phyloP scores from a whole-genome alignment of 2,329 filamentous ascomycete genomes.

The Pseudogymnoascus sp. region DNA sequence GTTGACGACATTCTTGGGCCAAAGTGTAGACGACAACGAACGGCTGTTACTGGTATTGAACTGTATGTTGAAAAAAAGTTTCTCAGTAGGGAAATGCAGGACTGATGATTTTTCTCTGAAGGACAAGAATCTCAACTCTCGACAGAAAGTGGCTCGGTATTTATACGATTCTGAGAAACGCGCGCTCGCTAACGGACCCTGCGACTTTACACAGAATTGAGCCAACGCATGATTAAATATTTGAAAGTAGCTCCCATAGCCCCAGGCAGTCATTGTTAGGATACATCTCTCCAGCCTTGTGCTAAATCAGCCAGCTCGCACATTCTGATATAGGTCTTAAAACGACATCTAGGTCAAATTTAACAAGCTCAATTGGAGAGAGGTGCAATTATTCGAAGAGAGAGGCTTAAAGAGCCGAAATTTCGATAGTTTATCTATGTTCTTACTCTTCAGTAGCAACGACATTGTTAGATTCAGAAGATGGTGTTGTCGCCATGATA shows the following conservation, averaged over 20 bases:
- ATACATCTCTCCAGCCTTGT: not conserved
- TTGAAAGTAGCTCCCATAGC: not conserved
- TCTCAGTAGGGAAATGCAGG: not conserved
- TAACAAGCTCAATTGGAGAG: not conserved
- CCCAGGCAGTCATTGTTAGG: not conserved
- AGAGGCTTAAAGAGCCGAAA: not conserved
- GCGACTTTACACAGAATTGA: not conserved
- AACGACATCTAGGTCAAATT: not conserved
- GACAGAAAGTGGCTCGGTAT: not conserved
- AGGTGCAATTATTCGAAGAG: not conserved
- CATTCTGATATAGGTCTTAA: not conserved
- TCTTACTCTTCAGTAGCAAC: not conserved
- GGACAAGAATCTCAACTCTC: not conserved
- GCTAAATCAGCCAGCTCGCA: not conserved
- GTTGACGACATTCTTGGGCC: not conserved
- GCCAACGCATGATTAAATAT: not conserved
- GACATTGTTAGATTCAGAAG: not conserved
- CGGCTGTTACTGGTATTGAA: not conserved
- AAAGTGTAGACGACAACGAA: not conserved
- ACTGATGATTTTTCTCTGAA: not conserved
- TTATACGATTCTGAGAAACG: not conserved
- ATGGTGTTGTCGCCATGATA: not conserved
- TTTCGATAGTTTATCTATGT: not conserved
- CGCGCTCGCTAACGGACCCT: not conserved
- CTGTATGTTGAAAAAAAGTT: not conserved